Conservation (phyloP, 2,329 filamentous ascomycete species). For the Aspergillus felis region DNA sequence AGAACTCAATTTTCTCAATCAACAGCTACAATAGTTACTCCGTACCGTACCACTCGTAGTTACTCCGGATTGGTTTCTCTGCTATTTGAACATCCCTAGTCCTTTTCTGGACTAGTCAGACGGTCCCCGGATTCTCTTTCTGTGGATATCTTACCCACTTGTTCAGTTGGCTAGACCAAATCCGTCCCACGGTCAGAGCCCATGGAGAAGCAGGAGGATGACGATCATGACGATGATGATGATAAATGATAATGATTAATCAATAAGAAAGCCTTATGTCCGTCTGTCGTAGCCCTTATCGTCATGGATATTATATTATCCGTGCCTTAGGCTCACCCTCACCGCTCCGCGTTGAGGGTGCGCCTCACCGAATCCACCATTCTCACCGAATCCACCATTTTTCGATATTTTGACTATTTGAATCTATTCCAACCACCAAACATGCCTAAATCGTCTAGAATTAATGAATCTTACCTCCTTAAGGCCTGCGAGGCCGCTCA, state of each 20-base stretch:
- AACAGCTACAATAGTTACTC: neutral
- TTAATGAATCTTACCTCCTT: no score
- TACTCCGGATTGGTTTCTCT: neutral
- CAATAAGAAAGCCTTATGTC: neutral
- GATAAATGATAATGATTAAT: neutral
- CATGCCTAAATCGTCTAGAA: no score
- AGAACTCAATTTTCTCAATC: neutral
- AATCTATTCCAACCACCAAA: no score
- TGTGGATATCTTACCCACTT: neutral
- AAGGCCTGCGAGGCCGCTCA: no score
- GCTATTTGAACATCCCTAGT: neutral
- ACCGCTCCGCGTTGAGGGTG: no score
- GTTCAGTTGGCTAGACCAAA: conserved; percentile 9
- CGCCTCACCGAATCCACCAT: no score
- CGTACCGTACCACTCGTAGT: no score
- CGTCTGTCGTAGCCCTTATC: neutral
- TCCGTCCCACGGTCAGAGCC: conserved; percentile 19
- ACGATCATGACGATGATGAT: neutral
- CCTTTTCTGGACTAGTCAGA: neutral
- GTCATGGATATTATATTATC: neutral
- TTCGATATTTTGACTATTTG: no score
- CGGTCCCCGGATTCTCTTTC: neutral
- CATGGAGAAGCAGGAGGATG: conserved; percentile 16
- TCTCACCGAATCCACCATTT: no score
- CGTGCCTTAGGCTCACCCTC: no score